A percentile compares a stretch with the other conserved stretches of the same genome.
These are phyloP conservation scores for Exutisphaerella laricina DNA, from an alignment of 2,329 filamentous ascomycete species.

Conservation along the genomic window DNA sequence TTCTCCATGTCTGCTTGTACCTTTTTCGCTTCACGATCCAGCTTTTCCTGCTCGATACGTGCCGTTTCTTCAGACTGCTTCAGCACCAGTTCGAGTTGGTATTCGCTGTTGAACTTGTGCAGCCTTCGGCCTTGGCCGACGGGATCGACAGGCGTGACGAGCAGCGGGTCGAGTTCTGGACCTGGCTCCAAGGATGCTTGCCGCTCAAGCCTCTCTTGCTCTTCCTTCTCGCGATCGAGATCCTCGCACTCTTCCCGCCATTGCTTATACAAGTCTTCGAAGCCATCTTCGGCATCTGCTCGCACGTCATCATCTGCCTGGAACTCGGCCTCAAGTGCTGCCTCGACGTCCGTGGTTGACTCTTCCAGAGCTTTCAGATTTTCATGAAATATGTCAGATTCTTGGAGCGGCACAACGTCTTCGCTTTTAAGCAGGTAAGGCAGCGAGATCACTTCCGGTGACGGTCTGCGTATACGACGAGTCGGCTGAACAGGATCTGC, in stretches of 20 bases:
- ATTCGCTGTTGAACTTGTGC: conserved; percentile 61
- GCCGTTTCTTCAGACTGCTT: conserved; percentile 70
- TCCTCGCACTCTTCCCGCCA: conserved; percentile 40
- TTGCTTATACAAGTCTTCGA: conserved; percentile 35
- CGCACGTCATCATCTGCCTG: conserved; percentile 30
- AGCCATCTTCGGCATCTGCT: conserved; percentile 26
- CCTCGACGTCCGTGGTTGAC: conserved; percentile 34
- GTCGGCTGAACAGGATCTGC: conserved; percentile 18
- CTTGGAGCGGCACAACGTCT: conserved; percentile 34
- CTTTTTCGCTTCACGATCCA: conserved; percentile 51
- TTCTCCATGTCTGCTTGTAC: conserved; percentile 69
- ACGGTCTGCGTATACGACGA: conserved; percentile 29
- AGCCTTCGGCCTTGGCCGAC: conserved; percentile 51
- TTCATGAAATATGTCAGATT: conserved; percentile 36
- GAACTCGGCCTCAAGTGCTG: conserved; percentile 23
- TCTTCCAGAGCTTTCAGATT: conserved; percentile 32
- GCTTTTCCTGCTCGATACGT: conserved; percentile 57
- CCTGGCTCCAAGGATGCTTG: conserved; percentile 32
- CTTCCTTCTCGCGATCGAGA: conserved; percentile 39
- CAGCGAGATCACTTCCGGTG: conserved; percentile 39
- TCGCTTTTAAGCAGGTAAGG: conserved; percentile 41
- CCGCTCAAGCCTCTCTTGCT: conserved; percentile 34
- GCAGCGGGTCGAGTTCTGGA: conserved; percentile 43
- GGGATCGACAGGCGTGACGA: conserved; percentile 27
- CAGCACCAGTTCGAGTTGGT: conserved; percentile 65